Evolutionary conservation across 2,329 filamentous ascomycete genomes (phyloP).

Genomic region (Rutstroemia sp.): DNA sequence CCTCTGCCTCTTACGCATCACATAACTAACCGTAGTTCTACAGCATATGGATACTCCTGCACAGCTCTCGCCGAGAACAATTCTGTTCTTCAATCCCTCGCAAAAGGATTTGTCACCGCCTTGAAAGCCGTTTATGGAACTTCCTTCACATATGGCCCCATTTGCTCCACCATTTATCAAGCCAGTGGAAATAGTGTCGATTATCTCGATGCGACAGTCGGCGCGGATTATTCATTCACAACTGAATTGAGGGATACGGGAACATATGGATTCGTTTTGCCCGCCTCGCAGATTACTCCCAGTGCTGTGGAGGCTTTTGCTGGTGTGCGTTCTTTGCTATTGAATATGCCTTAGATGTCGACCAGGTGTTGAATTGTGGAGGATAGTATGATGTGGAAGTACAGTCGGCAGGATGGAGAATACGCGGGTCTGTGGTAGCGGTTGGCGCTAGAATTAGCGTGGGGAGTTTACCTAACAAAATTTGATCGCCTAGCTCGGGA

Average conservation of each 20-base stretch:
- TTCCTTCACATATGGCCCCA: conserved; percentile 35
- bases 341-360: too few species aligned
- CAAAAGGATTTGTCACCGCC: conserved; percentile 41
- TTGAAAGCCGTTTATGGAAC: conserved; percentile 48
- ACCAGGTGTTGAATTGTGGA: too few species aligned
- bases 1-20: not conserved
- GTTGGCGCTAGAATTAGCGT: too few species aligned
- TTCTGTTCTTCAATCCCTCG: conserved; percentile 41
- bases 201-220: conserved; percentile 35
- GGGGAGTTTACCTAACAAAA: too few species aligned
- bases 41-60: conserved; percentile 53
- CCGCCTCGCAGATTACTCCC: conserved; percentile 40
- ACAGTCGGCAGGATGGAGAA: too few species aligned
- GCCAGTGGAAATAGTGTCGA: conserved; percentile 40
- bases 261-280: conserved; percentile 40
- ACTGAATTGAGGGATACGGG: conserved; percentile 44
- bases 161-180: conserved; percentile 55
- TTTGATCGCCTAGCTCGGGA: too few species aligned
- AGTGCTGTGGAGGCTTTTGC: conserved; percentile 40
- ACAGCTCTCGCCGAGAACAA: conserved; percentile 38
- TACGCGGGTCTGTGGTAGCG: too few species aligned
- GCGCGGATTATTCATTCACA: conserved; percentile 32
- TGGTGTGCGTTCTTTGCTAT: conserved; percentile 20
- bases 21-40: not conserved
- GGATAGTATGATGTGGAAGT: too few species aligned